Conservation (phyloP, 305 asterid genomes). For the Stenogyne calaminthoides region DNA sequence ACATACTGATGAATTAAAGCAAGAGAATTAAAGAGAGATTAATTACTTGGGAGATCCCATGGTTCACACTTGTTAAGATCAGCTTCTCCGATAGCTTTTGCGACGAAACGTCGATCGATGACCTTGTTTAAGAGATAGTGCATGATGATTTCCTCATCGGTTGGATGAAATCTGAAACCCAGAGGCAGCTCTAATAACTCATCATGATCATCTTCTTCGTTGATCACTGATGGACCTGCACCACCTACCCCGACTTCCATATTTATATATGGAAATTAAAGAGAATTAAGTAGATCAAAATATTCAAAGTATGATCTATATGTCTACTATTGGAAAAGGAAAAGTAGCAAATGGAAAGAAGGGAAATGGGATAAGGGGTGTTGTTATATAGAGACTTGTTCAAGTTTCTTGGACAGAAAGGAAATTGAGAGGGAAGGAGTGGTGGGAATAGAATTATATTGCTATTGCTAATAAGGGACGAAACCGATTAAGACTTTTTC, state of each 20-base stretch:
- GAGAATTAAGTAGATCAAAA: neutral
- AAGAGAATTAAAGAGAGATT: neutral
- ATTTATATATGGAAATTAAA: neutral
- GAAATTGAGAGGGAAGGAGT: constrained; percentile 44
- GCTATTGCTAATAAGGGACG: constrained; percentile 44
- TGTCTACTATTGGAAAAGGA: constrained; percentile 17
- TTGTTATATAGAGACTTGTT: constrained; percentile 31
- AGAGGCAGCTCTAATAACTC: constrained; percentile 40
- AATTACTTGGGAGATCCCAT: constrained; percentile 90
- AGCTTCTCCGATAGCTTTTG: constrained; percentile 69
- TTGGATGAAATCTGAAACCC: constrained; percentile 81
- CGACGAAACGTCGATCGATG: constrained; percentile 45
- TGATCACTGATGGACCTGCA: constrained; percentile 35
- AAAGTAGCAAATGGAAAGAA: constrained; percentile 36
- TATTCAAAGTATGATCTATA: neutral
- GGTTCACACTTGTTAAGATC: constrained; percentile 89
- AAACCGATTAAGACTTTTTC: constrained; percentile 31
- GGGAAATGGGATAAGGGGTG: constrained; percentile 29
- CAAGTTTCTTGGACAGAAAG: constrained; percentile 63
- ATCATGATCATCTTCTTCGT: constrained; percentile 29
- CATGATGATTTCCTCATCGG: constrained; percentile 80
- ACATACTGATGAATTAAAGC: neutral
- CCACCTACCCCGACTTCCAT: constrained; percentile 35
- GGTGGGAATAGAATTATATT: constrained; percentile 42
- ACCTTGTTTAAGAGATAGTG: constrained; percentile 63